These are phyloP conservation scores for Berberis vulgaris DNA, from an alignment of 164 flowering plant genomes.

Conservation along the genomic window DNA sequence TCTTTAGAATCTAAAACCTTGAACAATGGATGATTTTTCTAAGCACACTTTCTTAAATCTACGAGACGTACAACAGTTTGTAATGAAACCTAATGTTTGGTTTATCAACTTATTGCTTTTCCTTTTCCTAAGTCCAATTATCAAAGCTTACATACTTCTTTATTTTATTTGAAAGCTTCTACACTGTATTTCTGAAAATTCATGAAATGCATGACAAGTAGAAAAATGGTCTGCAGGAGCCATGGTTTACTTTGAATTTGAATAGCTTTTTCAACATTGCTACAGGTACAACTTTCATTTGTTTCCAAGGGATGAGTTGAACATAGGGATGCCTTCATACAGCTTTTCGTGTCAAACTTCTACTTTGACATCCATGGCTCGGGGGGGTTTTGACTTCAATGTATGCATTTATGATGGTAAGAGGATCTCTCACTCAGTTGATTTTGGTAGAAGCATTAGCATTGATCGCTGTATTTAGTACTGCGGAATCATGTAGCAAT, in stretches of 20 bases:
- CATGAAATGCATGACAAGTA: background rate
- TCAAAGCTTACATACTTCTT: background rate
- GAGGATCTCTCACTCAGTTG: background rate
- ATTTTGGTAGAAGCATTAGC: background rate
- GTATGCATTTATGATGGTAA: constrained; percentile 77
- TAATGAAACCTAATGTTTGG: too few species aligned
- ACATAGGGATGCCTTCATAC: constrained; percentile 70
- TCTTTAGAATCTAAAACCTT: too few species aligned
- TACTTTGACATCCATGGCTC: constrained; percentile 62
- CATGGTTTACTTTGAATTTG: background rate
- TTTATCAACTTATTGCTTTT: background rate
- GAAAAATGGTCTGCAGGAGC: background rate
- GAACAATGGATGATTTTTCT: too few species aligned
- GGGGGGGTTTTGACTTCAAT: constrained; percentile 77
- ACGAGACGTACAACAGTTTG: too few species aligned
- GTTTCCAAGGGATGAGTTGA: constrained; percentile 82
- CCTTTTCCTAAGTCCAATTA: background rate
- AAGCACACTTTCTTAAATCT: too few species aligned
- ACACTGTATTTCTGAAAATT: background rate
- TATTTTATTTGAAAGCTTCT: background rate
- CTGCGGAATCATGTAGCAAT: too few species aligned
- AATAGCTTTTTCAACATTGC: background rate
- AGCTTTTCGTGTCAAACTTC: constrained; percentile 85
- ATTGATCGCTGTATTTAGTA: too few species aligned
- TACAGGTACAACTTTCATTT: constrained; percentile 83